Evolutionary conservation across 23 red algal species (phyloP).

Genomic region (Chondrus crispus): DNA sequence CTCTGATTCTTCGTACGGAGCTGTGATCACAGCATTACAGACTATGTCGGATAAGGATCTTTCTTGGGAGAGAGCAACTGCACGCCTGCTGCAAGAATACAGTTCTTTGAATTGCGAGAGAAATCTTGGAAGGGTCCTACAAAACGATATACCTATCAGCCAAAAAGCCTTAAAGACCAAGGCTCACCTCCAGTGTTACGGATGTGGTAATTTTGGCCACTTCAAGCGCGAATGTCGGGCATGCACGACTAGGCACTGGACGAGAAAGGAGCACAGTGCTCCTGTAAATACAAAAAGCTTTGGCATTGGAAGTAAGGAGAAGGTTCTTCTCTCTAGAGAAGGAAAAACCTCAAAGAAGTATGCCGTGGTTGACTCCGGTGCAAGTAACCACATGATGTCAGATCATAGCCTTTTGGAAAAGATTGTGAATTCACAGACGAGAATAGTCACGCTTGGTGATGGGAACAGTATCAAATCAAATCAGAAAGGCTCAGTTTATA

Average conservation of each 20-base stretch:
- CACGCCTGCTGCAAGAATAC: constrained; percentile 9
- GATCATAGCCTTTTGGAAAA: not conserved
- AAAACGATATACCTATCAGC: not conserved
- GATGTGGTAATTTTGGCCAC: not conserved
- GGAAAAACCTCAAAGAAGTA: not conserved
- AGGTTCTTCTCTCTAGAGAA: not conserved
- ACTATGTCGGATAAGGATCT: not conserved
- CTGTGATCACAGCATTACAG: not conserved
- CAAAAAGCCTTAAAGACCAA: not conserved
- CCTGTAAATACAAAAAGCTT: too few species aligned
- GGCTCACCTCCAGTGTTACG: not conserved
- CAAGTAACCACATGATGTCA: not conserved
- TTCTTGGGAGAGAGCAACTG: constrained; percentile 6
- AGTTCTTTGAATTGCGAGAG: not conserved
- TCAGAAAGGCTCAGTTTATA: too few species aligned
- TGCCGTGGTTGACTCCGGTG: not conserved
- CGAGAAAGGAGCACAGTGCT: not conserved
- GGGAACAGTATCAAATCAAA: not conserved
- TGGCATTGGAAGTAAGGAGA: not conserved
- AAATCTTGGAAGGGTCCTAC: not conserved
- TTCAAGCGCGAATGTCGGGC: not conserved
- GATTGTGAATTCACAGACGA: not conserved
- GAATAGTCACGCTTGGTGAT: not conserved
- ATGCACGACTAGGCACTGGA: not conserved
- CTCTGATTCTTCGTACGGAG: not conserved